Evolutionary conservation across 2,329 filamentous ascomycete genomes (phyloP), one percentile per base, ranked within the genome.

Genomic region (Scedosporium apiospermum): DNA sequence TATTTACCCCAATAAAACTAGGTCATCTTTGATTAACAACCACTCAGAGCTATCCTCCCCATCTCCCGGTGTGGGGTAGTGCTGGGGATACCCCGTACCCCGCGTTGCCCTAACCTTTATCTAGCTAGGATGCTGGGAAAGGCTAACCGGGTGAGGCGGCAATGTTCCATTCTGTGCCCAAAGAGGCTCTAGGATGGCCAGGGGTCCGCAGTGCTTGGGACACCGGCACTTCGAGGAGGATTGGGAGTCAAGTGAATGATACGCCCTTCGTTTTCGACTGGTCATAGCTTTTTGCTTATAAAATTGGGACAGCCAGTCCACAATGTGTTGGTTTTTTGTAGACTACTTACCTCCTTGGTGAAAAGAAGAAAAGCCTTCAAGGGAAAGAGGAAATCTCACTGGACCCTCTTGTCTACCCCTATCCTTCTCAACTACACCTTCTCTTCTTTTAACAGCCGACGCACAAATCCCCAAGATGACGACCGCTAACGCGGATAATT

Each of bases 401-500:
- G 12, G 34, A 38, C 10, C 10, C 34, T 38, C 34, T 38, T 38
- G 34, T 38, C 12, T 14, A 38, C 34, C 34, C 34, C 34, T 16
- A 16, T 23, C 38, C 38, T 14, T 44, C 18, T 27, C 14, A n/a
- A 30, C 3, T 12, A 16, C 14, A n/a, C 23, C 21, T 3, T 16
- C 12, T 59, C 30, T 7, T 26, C 14, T 27, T 18, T 27, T 27
- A 30, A 21, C 4, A 51, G 14, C 42, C 16, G 51, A 57, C 26
- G n/a, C 16, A 57, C 14, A 26, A 46, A 18, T 44, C 42, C 53
- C 46, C 62, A 62, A 51, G 49, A 64, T 60, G 59, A 26, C 58
- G 10, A 14, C 53, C 30, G 18, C 16, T 38, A 63, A 58, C 12
- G 66, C 68, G 53, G 61, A 53, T 1, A 72, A 69, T 14, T 70